Evolutionary conservation across 805 yeast genomes (phyloP).

Genomic region (Wickerhamomyces pijperi): DNA sequence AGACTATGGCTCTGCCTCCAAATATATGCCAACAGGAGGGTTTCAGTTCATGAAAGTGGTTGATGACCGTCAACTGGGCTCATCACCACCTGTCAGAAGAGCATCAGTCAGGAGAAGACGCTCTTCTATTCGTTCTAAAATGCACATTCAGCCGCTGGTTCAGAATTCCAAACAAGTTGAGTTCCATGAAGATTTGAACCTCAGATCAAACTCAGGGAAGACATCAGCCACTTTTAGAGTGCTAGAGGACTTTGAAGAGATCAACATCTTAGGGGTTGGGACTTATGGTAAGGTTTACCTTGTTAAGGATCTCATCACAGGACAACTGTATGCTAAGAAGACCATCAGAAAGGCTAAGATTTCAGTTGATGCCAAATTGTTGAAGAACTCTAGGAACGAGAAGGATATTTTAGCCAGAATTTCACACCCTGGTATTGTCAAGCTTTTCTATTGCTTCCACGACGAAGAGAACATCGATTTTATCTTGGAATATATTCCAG

Average conservation of each 20-base stretch:
- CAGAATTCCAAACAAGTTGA: constrained; percentile 3
- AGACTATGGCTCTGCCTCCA: not conserved
- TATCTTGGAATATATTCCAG: constrained; percentile 74
- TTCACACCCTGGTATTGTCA: constrained; percentile 74
- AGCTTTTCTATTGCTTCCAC: constrained; percentile 74
- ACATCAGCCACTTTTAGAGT: constrained; percentile 6
- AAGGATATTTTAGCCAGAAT: constrained; percentile 60
- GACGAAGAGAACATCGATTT: constrained; percentile 66
- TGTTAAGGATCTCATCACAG: constrained; percentile 52
- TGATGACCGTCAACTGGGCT: not conserved
- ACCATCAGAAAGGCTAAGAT: constrained; percentile 75
- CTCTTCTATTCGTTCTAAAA: constrained; percentile 7
- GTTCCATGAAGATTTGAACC: not conserved
- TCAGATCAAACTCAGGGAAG: not conserved
- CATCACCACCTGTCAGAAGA: not conserved
- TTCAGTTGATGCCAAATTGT: constrained; percentile 36
- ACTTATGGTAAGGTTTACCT: constrained; percentile 82
- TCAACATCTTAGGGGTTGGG: constrained; percentile 73
- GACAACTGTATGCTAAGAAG: constrained; percentile 72
- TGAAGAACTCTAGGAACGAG: constrained; percentile 72
- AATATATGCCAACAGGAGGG: not conserved
- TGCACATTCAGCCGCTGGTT: constrained; percentile 4
- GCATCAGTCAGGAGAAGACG: constrained; percentile 2
- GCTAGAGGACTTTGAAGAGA: constrained; percentile 50
- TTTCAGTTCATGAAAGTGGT: not conserved